Evolutionary conservation across 2,329 filamentous ascomycete species (phyloP).

Genomic region (Harringtonia aguacate): DNA sequence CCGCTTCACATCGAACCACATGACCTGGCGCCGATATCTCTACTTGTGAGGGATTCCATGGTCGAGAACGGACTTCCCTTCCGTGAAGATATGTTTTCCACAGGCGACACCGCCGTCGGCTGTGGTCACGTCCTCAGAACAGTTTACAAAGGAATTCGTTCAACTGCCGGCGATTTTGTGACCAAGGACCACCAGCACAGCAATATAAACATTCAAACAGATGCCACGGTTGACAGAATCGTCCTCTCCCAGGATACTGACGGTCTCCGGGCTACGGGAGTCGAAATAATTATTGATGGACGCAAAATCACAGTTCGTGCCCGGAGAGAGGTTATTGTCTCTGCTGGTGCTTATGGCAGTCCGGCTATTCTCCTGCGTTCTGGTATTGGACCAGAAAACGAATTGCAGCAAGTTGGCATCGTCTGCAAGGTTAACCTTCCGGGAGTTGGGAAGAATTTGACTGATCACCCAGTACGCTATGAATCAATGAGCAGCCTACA

Average conservation of each 20-base stretch:
- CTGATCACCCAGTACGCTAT: conserved; percentile 30
- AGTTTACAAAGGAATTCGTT: background rate
- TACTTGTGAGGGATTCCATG: background rate
- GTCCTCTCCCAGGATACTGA: background rate
- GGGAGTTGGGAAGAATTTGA: conserved; percentile 35
- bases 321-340: conserved; percentile 29
- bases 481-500: too few species aligned
- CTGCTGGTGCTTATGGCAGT: conserved; percentile 28
- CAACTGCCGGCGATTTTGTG: background rate
- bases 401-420: conserved; percentile 31
- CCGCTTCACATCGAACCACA: background rate
- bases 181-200: background rate
- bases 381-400: conserved; percentile 25
- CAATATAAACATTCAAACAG: background rate
- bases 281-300: background rate
- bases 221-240: background rate
- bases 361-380: conserved; percentile 24
- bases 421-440: conserved; percentile 28
- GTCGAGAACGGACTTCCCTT: background rate
- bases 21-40: background rate
- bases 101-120: background rate
- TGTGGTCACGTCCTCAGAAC: background rate
- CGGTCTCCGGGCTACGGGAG: background rate
- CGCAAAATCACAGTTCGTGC: conserved; percentile 14
- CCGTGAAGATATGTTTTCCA: background rate